These are phyloP conservation scores for Aspergillus sp. DNA, from an alignment of 2,329 filamentous ascomycete species.

Conservation along the genomic window DNA sequence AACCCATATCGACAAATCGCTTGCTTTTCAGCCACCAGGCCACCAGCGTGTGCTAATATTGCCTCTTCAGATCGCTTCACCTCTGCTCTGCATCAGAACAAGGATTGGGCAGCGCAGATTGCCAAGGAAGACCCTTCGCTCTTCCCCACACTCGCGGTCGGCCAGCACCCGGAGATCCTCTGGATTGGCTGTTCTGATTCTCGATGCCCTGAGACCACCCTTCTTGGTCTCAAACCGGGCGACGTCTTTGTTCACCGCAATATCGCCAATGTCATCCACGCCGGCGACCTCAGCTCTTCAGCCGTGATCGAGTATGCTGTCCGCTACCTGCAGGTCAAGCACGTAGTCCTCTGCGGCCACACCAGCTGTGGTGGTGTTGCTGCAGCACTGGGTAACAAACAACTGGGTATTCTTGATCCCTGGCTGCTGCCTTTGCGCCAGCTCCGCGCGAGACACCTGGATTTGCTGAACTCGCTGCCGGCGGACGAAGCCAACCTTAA, in stretches of 20 bases:
- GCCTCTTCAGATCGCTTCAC: slow-evolving; percentile 57
- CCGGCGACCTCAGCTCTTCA: slow-evolving; percentile 72
- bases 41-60: slow-evolving; percentile 21
- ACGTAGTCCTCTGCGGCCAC: slow-evolving; percentile 64
- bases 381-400: slow-evolving; percentile 57
- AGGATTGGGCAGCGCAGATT: slow-evolving; percentile 68
- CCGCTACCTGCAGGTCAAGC: slow-evolving; percentile 66
- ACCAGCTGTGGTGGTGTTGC: slow-evolving; percentile 62
- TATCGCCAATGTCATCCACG: slow-evolving; percentile 79
- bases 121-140: slow-evolving; percentile 68
- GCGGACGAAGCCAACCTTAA: slow-evolving; percentile 57
- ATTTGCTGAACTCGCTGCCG: slow-evolving; percentile 51
- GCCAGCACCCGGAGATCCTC: slow-evolving; percentile 65
- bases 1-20: slow-evolving; percentile 13
- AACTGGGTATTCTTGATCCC: slow-evolving; percentile 61
- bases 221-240: slow-evolving; percentile 75
- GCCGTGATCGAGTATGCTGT: slow-evolving; percentile 82
- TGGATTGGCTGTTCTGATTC: slow-evolving; percentile 90
- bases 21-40: slow-evolving; percentile 24
- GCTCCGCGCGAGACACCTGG: slow-evolving; percentile 56
- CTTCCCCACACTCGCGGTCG: slow-evolving; percentile 67
- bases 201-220: slow-evolving; percentile 78
- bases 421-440: slow-evolving; percentile 62
- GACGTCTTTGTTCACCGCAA: slow-evolving; percentile 90
- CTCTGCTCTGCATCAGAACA: slow-evolving; percentile 68